Evolutionary conservation across 371 early-diverging fungal species (phyloP), one percentile per base, ranked within the genome.

Genomic region (Syncephalastrum racemosum): DNA sequence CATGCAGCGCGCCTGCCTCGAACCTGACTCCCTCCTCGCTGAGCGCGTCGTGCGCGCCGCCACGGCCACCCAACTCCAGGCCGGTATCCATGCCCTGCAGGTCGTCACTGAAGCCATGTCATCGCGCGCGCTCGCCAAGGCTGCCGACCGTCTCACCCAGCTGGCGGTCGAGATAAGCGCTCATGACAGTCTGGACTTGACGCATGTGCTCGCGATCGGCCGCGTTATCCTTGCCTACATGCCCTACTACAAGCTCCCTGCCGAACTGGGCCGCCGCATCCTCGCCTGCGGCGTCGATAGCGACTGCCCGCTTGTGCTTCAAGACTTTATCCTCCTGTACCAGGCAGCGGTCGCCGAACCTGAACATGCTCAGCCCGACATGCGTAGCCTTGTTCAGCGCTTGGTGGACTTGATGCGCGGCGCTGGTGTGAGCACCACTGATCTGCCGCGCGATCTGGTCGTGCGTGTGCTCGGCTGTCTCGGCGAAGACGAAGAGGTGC

Each of bases 31-130:
- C 4, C 45, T 54, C 18, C 50, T 60, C 12, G 41, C 51, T 8
- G 55, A 60, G 25, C 61, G 49, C n/a, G 24, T 60, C 18, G 50
- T 62, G 13, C 52, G 52, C 46, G 41, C 23, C 12, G 50, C 53
- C 25, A 66, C 64, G 54, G 59, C 56, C n/a, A 36, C 57, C 12
- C 19, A 36, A 18, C n/a, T 25, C 4, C 55, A 60, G 27, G 36
- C 25, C 12, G 70, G 68, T 3, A 60, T 74, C 39, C 52, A 42
- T 24, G 70, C 78, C 13, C 53, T 77, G 12, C 40, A 64, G 40
- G 54, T 50, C 0, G 46, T 77, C 4, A 43, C 68, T 16, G 44
- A 62, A 42, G 40, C 63, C 49, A 66, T 72, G 59, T 64, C 66
- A 0, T 40, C 62, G 14, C 70, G 73, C 1, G 59, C 70, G 2